phyloP scores from a whole-genome alignment of 164 flowering plant genomes.

The Aristolochia contorta region DNA sequence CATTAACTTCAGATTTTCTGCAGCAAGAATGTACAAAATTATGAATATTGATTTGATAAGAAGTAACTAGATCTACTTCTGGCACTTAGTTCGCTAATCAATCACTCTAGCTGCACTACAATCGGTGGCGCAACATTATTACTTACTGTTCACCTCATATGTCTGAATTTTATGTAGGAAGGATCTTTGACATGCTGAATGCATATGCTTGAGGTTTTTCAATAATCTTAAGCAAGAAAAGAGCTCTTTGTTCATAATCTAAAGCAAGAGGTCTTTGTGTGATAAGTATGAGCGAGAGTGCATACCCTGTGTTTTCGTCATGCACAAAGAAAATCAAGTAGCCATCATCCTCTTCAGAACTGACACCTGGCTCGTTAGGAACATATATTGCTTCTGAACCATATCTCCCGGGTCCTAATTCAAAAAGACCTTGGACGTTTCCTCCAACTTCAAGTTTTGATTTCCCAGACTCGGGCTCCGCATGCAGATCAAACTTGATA shows the following conservation, averaged over 20 bases:
- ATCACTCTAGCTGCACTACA: too few species aligned
- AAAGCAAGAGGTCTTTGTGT: background rate
- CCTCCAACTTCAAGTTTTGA: slow-evolving; percentile 81
- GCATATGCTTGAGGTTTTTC: too few species aligned
- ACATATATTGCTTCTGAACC: slow-evolving; percentile 96
- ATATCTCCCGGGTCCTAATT: slow-evolving; percentile 73
- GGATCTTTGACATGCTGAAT: too few species aligned
- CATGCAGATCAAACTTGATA: slow-evolving; percentile 83
- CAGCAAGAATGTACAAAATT: slow-evolving; percentile 2
- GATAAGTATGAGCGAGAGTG: slow-evolving; percentile 7
- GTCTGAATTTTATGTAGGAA: too few species aligned
- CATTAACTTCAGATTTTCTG: slow-evolving; percentile 82
- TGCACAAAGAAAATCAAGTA: slow-evolving; percentile 83
- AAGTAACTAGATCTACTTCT: too few species aligned
- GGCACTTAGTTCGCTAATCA: too few species aligned
- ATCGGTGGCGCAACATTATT: too few species aligned
- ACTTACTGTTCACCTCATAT: too few species aligned
- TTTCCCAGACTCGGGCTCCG: slow-evolving; percentile 63
- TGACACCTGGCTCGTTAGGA: slow-evolving; percentile 58
- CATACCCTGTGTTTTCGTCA: slow-evolving; percentile 82
- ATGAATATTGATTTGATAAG: too few species aligned
- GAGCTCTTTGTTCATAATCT: too few species aligned
- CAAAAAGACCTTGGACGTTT: slow-evolving; percentile 70
- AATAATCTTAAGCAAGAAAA: too few species aligned
- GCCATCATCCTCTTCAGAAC: slow-evolving; percentile 93